Percentiles rank a stretch among this genome's conserved stretches.
Conservation (phyloP, 805 yeast species). For the Yamadazyma sp. region DNA sequence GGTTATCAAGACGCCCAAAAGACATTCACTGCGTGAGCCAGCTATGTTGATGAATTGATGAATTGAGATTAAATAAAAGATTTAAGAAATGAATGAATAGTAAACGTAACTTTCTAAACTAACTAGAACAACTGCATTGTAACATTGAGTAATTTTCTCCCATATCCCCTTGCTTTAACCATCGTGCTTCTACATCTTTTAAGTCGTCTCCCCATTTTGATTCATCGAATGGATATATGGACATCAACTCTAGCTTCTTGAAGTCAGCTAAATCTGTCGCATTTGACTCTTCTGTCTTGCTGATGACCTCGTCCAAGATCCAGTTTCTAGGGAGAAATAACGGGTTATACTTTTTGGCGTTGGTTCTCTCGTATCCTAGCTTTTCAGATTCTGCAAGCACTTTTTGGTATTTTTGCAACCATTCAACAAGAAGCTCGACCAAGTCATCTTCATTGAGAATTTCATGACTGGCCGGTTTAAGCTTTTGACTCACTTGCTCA, state of each 20-base stretch:
- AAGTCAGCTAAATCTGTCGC: conserved; percentile 50
- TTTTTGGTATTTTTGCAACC: conserved; percentile 52
- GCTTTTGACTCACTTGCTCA: not conserved
- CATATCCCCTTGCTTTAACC: conserved; percentile 52
- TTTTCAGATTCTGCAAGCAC: conserved; percentile 42
- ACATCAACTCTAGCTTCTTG: conserved; percentile 66
- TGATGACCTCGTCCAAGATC: conserved; percentile 82
- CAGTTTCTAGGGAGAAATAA: conserved; percentile 79
- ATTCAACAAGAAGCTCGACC: conserved; percentile 39
- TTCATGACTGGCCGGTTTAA: conserved; percentile 10
- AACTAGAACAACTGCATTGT: conserved; percentile 72
- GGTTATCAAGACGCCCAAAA: conserved; percentile 40
- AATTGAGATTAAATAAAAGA: too few species aligned
- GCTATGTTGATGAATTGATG: conserved; percentile 4
- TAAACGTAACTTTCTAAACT: too few species aligned
- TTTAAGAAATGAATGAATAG: too few species aligned
- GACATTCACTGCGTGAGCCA: conserved; percentile 22
- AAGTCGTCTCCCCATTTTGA: conserved; percentile 65
- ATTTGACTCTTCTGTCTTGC: conserved; percentile 51
- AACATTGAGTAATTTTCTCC: conserved; percentile 57
- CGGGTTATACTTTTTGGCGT: conserved; percentile 54
- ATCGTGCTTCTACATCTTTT: conserved; percentile 55
- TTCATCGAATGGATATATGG: conserved; percentile 69
- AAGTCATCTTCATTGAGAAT: conserved; percentile 35
- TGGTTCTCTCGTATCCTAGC: conserved; percentile 27